Percentiles rank a stretch among this genome's conserved stretches.
Conservation (phyloP, 2,329 filamentous ascomycete species). For the Elsinoe necatrix region DNA sequence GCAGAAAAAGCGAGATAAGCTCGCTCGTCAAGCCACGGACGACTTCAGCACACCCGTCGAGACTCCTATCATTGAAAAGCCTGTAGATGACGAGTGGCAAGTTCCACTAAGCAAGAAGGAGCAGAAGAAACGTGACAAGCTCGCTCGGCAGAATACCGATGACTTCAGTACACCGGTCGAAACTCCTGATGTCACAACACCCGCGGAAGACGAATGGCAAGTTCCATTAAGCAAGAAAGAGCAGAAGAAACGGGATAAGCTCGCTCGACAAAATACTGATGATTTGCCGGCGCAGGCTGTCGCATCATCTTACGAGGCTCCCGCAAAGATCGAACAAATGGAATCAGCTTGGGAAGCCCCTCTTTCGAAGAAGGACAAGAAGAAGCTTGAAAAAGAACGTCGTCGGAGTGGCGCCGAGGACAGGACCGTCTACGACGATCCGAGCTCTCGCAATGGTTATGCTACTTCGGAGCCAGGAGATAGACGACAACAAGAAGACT, state of each 20-base stretch:
- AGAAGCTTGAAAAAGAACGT: conserved; percentile 22
- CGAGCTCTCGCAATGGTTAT: not conserved
- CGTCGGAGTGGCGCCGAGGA: not conserved
- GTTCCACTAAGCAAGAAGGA: conserved; percentile 42
- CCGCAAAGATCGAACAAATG: conserved; percentile 12
- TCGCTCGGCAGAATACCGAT: conserved; percentile 16
- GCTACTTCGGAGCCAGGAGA: not conserved
- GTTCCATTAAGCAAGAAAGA: conserved; percentile 20
- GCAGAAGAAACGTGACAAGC: conserved; percentile 42
- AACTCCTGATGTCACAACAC: not conserved
- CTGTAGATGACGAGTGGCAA: conserved; percentile 20
- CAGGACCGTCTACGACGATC: not conserved
- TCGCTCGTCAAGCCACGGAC: conserved; percentile 25
- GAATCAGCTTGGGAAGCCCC: conserved; percentile 14
- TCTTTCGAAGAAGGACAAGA: conserved; percentile 23
- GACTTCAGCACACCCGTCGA: not conserved
- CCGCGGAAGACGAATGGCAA: conserved; percentile 17
- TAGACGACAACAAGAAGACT: not conserved
- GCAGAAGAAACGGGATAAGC: conserved; percentile 20
- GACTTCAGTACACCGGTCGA: not conserved
- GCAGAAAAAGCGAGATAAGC: conserved; percentile 40
- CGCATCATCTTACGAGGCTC: not conserved
- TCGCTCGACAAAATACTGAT: conserved; percentile 23
- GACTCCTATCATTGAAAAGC: not conserved
- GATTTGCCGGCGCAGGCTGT: conserved; percentile 16